These are phyloP conservation scores for Fistulifera solaris DNA, from an alignment of 108 stramenopile species.

Conservation along the genomic window DNA sequence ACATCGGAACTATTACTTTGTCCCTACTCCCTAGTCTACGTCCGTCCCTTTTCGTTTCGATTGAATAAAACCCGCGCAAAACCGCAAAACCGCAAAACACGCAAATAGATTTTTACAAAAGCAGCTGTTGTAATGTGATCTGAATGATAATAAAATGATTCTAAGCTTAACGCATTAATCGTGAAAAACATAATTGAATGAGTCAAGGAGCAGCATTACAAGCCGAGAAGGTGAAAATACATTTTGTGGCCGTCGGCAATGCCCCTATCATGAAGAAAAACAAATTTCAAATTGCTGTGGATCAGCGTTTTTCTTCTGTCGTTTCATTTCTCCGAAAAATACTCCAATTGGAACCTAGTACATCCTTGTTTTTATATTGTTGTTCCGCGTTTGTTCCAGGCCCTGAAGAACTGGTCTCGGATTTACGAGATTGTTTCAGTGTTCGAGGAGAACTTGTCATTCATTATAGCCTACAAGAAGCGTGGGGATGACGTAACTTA, in stretches of 20 bases:
- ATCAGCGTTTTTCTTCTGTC: conserved; percentile 59
- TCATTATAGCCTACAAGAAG: conserved; percentile 85
- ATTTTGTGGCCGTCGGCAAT: conserved; percentile 75
- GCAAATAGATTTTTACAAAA: too few relatives aligned
- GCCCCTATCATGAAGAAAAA: conserved; percentile 82
- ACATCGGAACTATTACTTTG: too few relatives aligned
- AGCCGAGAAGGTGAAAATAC: conserved; percentile 64
- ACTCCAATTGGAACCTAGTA: conserved; percentile 32
- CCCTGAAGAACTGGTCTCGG: conserved; percentile 60
- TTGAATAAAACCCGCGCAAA: too few relatives aligned
- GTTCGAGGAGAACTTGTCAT: conserved; percentile 71
- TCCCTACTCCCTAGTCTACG: too few relatives aligned
- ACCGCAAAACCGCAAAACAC: too few relatives aligned
- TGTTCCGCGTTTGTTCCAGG: conserved; percentile 71
- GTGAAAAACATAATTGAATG: too few relatives aligned
- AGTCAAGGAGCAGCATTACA: not conserved
- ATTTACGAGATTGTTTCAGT: conserved; percentile 68
- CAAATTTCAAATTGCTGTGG: conserved; percentile 64
- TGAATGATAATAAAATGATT: too few relatives aligned
- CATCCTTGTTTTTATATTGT: conserved; percentile 65
- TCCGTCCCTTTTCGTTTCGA: too few relatives aligned
- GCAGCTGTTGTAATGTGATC: too few relatives aligned
- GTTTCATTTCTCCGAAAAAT: conserved; percentile 63
- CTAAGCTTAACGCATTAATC: too few relatives aligned
- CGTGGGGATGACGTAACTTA: conserved; percentile 33